Percentiles rank a stretch among this genome's conserved stretches.
phyloP scores from a whole-genome alignment of 202 grass and related monocot species.

The Carex arenaria region DNA sequence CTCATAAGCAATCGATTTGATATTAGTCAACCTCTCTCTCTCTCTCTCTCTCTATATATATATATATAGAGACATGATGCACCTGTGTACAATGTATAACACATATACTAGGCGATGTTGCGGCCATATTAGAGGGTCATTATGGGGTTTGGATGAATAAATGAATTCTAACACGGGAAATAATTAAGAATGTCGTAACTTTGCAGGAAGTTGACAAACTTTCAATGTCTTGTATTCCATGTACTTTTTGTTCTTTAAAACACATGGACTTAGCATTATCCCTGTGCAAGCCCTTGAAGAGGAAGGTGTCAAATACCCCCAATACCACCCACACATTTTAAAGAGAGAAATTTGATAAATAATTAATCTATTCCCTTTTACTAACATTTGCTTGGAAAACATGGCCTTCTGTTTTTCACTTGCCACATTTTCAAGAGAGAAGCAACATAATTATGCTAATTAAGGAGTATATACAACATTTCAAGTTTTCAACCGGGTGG shows the following conservation, averaged over 20 bases:
- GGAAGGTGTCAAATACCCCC: neutral
- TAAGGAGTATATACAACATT: neutral
- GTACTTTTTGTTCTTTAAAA: neutral
- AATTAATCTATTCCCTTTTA: neutral
- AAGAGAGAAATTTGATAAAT: neutral
- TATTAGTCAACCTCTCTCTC: too few relatives aligned
- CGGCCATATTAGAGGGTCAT: neutral
- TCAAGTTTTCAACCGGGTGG: neutral
- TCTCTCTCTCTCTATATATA: too few relatives aligned
- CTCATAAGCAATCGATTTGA: neutral
- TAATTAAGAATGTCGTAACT: neutral
- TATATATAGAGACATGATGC: too few relatives aligned
- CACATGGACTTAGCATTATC: neutral
- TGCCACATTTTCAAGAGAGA: neutral
- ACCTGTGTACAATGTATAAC: neutral
- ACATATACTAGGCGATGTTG: too few relatives aligned
- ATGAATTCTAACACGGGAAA: neutral
- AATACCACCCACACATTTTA: neutral
- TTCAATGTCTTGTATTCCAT: neutral
- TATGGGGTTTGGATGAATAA: neutral
- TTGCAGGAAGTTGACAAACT: neutral
- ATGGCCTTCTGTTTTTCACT: neutral
- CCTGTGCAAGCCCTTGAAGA: neutral
- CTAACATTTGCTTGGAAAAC: neutral
- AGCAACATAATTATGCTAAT: neutral